Conservation (phyloP, 257 asterid species). For the Ilex asprella region DNA sequence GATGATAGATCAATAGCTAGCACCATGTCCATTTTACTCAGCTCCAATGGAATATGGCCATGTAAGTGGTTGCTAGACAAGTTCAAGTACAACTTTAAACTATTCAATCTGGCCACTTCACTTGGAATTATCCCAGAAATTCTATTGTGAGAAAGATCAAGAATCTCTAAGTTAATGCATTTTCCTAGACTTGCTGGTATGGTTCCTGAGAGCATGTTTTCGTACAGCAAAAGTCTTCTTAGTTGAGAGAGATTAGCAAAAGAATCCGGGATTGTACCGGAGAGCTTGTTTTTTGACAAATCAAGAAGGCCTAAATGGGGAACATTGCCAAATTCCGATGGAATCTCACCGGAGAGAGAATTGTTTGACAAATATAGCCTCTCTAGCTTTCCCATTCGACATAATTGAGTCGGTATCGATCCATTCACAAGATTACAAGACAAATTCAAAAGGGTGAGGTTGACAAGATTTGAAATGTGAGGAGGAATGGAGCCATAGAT, state of each 20-base stretch:
- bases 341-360: slow-evolving; percentile 53
- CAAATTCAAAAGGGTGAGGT: slow-evolving; percentile 61
- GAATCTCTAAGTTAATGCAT: slow-evolving; percentile 62
- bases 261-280: slow-evolving; percentile 58
- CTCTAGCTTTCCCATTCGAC: slow-evolving; percentile 48
- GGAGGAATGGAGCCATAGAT: slow-evolving; percentile 62
- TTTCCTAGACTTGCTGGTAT: slow-evolving; percentile 61
- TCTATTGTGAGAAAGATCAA: slow-evolving; percentile 61
- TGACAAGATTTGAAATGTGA: slow-evolving; percentile 44
- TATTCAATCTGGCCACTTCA: slow-evolving; percentile 59
- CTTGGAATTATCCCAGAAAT: slow-evolving; percentile 59
- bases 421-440: slow-evolving; percentile 67
- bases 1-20: slow-evolving; percentile 61
- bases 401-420: slow-evolving; percentile 50
- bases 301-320: slow-evolving; percentile 74
- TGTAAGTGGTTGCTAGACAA: slow-evolving; percentile 51
- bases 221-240: slow-evolving; percentile 44
- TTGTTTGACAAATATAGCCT: slow-evolving; percentile 59
- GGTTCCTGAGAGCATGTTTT: slow-evolving; percentile 48
- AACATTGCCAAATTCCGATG: slow-evolving; percentile 45
- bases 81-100: slow-evolving; percentile 63
- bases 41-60: slow-evolving; percentile 62
- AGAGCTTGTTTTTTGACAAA: slow-evolving; percentile 64
- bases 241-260: slow-evolving; percentile 59
- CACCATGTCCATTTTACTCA: slow-evolving; percentile 78